Evolutionary conservation across 371 early-diverging fungal species (phyloP), one percentile per base, ranked within the genome.

Genomic region (Catenaria anguillulae): DNA sequence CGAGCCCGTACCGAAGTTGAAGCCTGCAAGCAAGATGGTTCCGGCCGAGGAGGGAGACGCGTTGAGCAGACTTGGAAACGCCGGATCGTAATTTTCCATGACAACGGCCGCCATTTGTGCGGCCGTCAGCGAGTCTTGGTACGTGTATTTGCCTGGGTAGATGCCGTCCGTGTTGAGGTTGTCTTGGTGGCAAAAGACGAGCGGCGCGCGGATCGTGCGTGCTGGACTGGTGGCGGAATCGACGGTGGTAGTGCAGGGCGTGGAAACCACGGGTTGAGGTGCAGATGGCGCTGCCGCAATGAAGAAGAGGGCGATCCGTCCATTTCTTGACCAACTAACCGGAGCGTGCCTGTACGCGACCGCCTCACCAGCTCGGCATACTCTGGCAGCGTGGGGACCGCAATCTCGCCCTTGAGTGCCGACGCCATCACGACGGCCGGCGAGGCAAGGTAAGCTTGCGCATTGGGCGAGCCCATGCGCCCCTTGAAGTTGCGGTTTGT

Each of bases 401-500:
- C 75, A 58, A 92, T 92, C 58, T 80, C 75, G 34, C 92, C 94
- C 60, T 80, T 72, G 13, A 90, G 70, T 6, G 92, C 91, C 24
- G 91, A 90, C 8, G 91, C 92, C 33, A 92, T 90, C 4, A 93
- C 92, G 1, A 92, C 86, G 54, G 90, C 88, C 19, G 97, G 97
- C 0, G 92, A 91, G 0, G 94, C 87, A 56, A 96, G 78, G 66
- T 94, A 96, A 0, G 93, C 91, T 48, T 84, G 75, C 0, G 97
- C 91, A 36, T 72, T 79, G 35, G 88, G 89, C 0, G 90, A 88
- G 37, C 97, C 97, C 97, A 96, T 96, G 40, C 97, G 84, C 42
- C 97, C 97, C 77, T 94, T 94, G 73, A 89, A 96, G 74, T 96
- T 96, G 55, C 97, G 83, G 73, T 96, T 96, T 36, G 97, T 93